Evolutionary conservation across 1,284 basidiomycete genomes (phyloP).

Genomic region (Porogramme epimiltina): DNA sequence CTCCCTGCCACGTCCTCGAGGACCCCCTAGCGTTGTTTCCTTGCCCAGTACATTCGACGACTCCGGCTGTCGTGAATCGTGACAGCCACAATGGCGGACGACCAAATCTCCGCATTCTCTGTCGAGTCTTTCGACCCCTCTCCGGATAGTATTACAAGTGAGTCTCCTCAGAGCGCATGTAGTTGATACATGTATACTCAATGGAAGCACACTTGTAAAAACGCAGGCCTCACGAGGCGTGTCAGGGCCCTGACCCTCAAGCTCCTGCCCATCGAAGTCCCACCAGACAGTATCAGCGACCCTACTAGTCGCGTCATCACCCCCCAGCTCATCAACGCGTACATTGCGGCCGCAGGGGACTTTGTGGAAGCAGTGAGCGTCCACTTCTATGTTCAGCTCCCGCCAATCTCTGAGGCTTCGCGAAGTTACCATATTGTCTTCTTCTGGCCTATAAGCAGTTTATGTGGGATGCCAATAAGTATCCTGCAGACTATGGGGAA

Average conservation of each 20-base stretch:
- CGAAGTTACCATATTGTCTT: conserved; percentile 73
- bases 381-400: neutral
- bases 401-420: neutral
- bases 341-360: conserved; percentile 68
- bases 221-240: conserved; percentile 75
- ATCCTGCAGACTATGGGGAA: conserved; percentile 86
- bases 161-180: conserved; percentile 32
- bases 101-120: conserved; percentile 49
- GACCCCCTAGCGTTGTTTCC: too few relatives aligned
- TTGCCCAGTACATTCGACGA: too few relatives aligned
- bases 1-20: too few relatives aligned
- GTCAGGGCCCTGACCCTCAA: conserved; percentile 76
- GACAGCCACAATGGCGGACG: conserved; percentile 35
- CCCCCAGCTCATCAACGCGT: conserved; percentile 66
- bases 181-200: neutral
- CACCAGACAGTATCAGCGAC: conserved; percentile 55
- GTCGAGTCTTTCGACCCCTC: conserved; percentile 53
- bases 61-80: too few relatives aligned
- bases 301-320: conserved; percentile 76
- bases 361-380: conserved; percentile 75
- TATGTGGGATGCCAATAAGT: conserved; percentile 70
- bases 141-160: conserved; percentile 76
- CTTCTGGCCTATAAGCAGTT: conserved; percentile 82
- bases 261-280: conserved; percentile 83
- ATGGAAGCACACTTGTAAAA: neutral